Evolutionary conservation across 2,329 filamentous ascomycete genomes (phyloP).

Genomic region (Alternaria consortialis): DNA sequence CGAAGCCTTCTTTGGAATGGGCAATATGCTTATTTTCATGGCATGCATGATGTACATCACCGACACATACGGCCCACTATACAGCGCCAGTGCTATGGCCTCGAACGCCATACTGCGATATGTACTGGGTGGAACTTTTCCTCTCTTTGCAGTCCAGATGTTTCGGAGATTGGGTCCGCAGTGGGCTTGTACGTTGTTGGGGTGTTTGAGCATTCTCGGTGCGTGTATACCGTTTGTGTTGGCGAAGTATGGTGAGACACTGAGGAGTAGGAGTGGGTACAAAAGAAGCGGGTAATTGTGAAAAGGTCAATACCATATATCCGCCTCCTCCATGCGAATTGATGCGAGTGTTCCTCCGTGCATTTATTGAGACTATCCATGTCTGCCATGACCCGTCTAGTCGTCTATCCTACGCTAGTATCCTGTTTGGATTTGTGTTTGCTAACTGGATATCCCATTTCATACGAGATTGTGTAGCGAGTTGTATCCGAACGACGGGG

Average conservation of each 20-base stretch:
- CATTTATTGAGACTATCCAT: neutral
- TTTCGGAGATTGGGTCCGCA: slow-evolving; percentile 16
- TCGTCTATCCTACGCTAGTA: neutral
- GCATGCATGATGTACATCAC: slow-evolving; percentile 21
- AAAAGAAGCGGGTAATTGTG: neutral
- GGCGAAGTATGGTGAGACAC: slow-evolving; percentile 18
- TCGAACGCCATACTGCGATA: slow-evolving; percentile 69
- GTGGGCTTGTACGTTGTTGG: slow-evolving; percentile 22
- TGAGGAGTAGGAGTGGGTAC: slow-evolving; percentile 26
- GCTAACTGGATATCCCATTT: neutral
- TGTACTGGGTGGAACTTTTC: slow-evolving; percentile 64
- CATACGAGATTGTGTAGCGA: too few relatives aligned
- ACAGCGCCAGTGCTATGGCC: slow-evolving; percentile 66
- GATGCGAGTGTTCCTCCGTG: neutral
- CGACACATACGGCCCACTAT: slow-evolving; percentile 59
- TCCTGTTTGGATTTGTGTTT: too few relatives aligned
- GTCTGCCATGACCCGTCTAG: neutral
- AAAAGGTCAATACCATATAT: neutral
- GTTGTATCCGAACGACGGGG: neutral
- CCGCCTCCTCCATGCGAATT: neutral
- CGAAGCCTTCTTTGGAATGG: slow-evolving; percentile 20
- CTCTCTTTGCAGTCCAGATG: slow-evolving; percentile 66
- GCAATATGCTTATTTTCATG: slow-evolving; percentile 18
- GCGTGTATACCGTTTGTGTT: slow-evolving; percentile 24
- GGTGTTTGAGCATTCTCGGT: slow-evolving; percentile 17